Base-by-base conservation (phyloP, 768 basidiomycete genomes). In the Lyophyllum atratum region DNA sequence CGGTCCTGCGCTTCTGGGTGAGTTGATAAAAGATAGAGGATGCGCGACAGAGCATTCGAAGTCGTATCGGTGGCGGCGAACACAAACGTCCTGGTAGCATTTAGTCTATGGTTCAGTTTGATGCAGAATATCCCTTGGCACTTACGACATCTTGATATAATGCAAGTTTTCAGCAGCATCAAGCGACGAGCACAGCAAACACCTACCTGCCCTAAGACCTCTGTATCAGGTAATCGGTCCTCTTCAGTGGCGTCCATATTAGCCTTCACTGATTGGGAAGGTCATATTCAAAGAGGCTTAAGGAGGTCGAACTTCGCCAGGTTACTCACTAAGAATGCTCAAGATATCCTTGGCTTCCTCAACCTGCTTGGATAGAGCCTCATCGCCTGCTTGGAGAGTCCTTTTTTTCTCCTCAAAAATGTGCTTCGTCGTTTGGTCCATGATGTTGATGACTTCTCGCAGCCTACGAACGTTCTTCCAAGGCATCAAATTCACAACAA, bases 41-140 rank as follows among this genome's bases (percentile, higher is more conserved):
- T 66, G 24, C 72, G 70, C 3, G 67, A 53, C 2, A 77, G 52
- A 0, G 72, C 72, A 3, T 59, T 49, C 2, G 74, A 68, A 1
- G 72, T 75, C 2, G 74, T 76, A 43, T 75, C 75, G 34, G 65
- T 70, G 3, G 67, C 74, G 2, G 72, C 70, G 42, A 75, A 71
- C 12, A 67, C 62, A 1, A 76, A 55, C 14, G 69, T 65, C 9
- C 73, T 76, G 37, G 34, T 31, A 17, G 40, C 29, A 33, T 21
- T 24, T 1, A 33, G 31, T 46, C 21, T 17, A 9, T 28, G 7
- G 10, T 47, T 17, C 6, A 6, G 3, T 2, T 1, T n/a, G 12
- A 15, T 26, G 28, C n/a, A 46, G 25, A 17, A 26, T 46, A 4
- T n/a, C 5, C 14, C 15, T 17, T 17, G 29, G 28, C n/a, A 47